Percentiles rank a stretch among this genome's conserved stretches.
phyloP scores from a whole-genome alignment of 768 basidiomycete species.

The Strobilomyces echinocephalus region DNA sequence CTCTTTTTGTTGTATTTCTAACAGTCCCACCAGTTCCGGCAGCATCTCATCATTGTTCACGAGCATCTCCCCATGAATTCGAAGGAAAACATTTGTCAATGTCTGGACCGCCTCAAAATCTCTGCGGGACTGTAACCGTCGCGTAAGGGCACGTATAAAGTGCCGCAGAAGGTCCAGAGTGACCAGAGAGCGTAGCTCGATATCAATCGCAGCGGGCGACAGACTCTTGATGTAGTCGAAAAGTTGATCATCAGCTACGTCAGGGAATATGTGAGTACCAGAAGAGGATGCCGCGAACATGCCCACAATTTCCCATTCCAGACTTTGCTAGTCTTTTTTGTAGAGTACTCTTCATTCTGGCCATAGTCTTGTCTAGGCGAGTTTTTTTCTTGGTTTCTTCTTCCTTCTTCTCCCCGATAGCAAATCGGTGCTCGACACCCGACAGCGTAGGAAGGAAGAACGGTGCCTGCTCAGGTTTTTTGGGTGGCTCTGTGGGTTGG shows the following conservation, averaged over 20 bases:
- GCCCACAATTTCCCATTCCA: conserved; percentile 65
- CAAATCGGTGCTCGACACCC: conserved; percentile 83
- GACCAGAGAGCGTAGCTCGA: conserved; percentile 79
- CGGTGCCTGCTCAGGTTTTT: conserved; percentile 91
- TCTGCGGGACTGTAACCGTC: conserved; percentile 67
- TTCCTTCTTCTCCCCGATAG: conserved; percentile 41
- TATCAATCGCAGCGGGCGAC: conserved; percentile 85
- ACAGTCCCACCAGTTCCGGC: conserved; percentile 51
- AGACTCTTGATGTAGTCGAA: conserved; percentile 82
- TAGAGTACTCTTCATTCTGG: conserved; percentile 63
- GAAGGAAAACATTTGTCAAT: conserved; percentile 77
- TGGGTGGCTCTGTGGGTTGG: conserved; percentile 93
- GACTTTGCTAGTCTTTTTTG: conserved; percentile 57
- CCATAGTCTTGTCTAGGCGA: conserved; percentile 48
- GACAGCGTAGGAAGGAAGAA: conserved; percentile 95
- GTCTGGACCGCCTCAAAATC: conserved; percentile 97
- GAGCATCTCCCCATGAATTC: conserved; percentile 78
- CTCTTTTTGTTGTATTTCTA: conserved; percentile 68
- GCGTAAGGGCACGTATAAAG: conserved; percentile 73
- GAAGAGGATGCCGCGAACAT: not conserved
- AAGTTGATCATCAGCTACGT: conserved; percentile 65
- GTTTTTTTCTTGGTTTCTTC: conserved; percentile 39
- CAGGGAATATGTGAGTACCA: conserved; percentile 2
- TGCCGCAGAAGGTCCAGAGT: conserved; percentile 55
- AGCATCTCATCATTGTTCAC: conserved; percentile 65